Base-by-base conservation (phyloP, 768 basidiomycete species). In the Lentinula sp. region DNA sequence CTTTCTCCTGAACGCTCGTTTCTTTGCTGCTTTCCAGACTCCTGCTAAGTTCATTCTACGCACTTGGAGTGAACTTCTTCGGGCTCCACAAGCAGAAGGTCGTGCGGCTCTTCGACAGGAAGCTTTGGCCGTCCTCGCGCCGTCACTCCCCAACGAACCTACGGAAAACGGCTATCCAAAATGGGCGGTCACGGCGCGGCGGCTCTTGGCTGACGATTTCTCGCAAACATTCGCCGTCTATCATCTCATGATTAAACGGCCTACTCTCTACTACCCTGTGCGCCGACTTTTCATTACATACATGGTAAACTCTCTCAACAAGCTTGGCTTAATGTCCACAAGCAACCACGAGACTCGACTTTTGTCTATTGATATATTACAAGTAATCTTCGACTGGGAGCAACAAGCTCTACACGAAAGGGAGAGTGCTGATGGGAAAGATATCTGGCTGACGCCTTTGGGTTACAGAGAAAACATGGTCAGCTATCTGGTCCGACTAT, bases 361-460 rank as follows among this genome's bases (percentile, higher is more conserved):
- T 21, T 75, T 98, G 45, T 92, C 93, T 21, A 83, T 98, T 61
- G 97, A 99, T 62, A 84, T 95, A 39, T 79, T 95, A 13, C 94
- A 97, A 70, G 86, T 95, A 43, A 89, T 99, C 39, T 92, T 94
- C 68, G 83, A 87, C 45, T 99, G 97, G 97, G 97, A 98, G 71
- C 87, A 91, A 72, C 83, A 82, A 73, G 80, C 80, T 62, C 74
- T 67, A 7, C 67, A 70, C 7, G 54, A 64, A 1, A 72, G 71
- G 58, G 60, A 67, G 45, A 60, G 48, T 31, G 3, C 23, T 16
- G 11, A 61, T 59, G 55, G 48, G 43, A 73, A 73, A 50, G 63
- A 70, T 50, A 59, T 68, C 39, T 95, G 93, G 92, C 72, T 83
- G 21, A 91, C 91, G 0, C 93, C 95, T 2, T 74, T 91, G 32